These are phyloP conservation scores for Coemansia asiatica DNA, from an alignment of 192 early-diverging fungal genomes.

Conservation along the genomic window DNA sequence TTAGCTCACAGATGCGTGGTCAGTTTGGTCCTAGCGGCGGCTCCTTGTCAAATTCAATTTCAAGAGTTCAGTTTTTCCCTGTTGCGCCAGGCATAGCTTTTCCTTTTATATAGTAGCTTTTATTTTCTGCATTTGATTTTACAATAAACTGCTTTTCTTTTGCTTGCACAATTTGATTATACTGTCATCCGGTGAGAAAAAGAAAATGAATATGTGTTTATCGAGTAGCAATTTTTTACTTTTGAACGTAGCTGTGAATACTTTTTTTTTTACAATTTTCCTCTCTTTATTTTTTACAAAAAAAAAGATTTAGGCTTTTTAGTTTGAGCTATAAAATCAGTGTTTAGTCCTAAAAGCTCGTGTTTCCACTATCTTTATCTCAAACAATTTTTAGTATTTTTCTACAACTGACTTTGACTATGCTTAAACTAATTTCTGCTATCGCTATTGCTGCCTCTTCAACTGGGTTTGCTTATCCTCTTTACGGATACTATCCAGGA, in stretches of 20 bases:
- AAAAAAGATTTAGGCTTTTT: no score
- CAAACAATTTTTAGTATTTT: not conserved
- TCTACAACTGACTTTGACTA: not conserved
- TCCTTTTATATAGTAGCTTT: not conserved
- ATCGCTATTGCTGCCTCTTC: slow-evolving; percentile 1
- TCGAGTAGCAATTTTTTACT: no score
- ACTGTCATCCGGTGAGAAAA: not conserved
- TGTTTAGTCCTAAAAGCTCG: no score
- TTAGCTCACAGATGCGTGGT: slow-evolving; percentile 40
- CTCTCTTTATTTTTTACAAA: no score
- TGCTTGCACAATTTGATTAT: not conserved
- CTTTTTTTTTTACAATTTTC: not conserved
- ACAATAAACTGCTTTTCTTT: not conserved
- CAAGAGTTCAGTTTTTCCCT: slow-evolving; percentile 35
- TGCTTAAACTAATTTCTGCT: not conserved
- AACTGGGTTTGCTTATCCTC: slow-evolving; percentile 21
- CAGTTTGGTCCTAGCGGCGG: slow-evolving; percentile 39
- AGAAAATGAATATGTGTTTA: no score
- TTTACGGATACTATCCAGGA: slow-evolving; percentile 31
- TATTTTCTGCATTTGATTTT: not conserved
- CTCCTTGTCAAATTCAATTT: slow-evolving; percentile 41
- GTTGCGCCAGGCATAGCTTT: not conserved
- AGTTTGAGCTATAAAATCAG: no score
- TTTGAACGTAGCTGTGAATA: no score
- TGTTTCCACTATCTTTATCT: no score